A percentile compares a stretch with the other conserved stretches of the same genome.
These are phyloP conservation scores for Mallotus japonicus DNA, from an alignment of 441 rosid genomes.

Conservation along the genomic window DNA sequence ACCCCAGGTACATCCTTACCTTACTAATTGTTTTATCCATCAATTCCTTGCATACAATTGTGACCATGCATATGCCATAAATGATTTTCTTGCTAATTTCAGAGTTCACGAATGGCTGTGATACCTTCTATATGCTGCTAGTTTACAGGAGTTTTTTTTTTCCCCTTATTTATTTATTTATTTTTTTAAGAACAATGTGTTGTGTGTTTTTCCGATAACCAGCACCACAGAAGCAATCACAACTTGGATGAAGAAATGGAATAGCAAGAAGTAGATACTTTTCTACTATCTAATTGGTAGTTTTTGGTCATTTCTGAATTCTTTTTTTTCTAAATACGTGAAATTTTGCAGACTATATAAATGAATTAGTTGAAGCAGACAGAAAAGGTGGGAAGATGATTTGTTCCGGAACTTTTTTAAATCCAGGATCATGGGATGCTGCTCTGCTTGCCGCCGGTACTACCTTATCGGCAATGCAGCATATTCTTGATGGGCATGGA, in stretches of 20 bases:
- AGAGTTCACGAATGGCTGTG: too few species aligned
- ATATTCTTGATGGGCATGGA: constrained; percentile 59
- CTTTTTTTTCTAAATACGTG: background rate
- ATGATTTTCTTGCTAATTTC: too few species aligned
- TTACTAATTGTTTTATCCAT: background rate
- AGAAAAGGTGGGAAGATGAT: constrained; percentile 50
- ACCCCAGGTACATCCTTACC: constrained; percentile 40
- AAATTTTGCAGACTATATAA: constrained; percentile 50
- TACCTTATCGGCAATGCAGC: constrained; percentile 68
- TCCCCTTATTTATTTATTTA: too few species aligned
- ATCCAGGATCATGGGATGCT: constrained; percentile 72
- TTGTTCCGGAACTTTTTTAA: constrained; percentile 65
- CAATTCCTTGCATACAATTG: too few species aligned
- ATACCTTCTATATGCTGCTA: too few species aligned
- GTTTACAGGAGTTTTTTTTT: too few species aligned
- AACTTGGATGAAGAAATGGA: too few species aligned
- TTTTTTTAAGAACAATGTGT: too few species aligned
- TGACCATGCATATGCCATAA: too few species aligned
- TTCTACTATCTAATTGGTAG: background rate
- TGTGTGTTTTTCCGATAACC: too few species aligned
- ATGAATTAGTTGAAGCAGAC: constrained; percentile 53
- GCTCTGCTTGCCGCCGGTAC: constrained; percentile 84
- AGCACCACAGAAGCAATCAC: too few species aligned
- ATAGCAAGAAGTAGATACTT: too few species aligned
- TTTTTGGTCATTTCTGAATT: background rate